These are phyloP conservation scores for Picea mariana DNA, from an alignment of 83 land plant genomes.

Conservation along the genomic window DNA sequence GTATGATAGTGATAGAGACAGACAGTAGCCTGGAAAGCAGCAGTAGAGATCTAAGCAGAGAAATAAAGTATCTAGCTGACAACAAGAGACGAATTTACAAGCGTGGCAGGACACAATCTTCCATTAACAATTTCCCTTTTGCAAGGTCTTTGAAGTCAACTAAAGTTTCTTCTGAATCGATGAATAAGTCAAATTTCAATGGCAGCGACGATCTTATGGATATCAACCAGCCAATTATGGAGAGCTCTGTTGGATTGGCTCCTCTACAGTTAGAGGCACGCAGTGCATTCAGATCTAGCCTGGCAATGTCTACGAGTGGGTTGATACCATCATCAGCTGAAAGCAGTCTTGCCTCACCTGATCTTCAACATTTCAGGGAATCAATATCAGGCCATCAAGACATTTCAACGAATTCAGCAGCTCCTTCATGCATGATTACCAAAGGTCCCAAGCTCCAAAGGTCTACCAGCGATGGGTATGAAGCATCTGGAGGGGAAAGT, in stretches of 20 bases:
- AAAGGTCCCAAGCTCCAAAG: slow-evolving; percentile 41
- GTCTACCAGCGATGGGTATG: slow-evolving; percentile 89
- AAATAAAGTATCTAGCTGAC: slow-evolving; percentile 25
- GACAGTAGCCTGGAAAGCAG: slow-evolving; percentile 60
- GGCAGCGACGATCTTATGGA: not conserved
- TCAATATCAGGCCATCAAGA: slow-evolving; percentile 58
- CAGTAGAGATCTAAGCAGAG: slow-evolving; percentile 33
- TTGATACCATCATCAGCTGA: slow-evolving; percentile 62
- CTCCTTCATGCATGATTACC: not conserved
- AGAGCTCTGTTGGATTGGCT: slow-evolving; percentile 38
- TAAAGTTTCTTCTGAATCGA: slow-evolving; percentile 11
- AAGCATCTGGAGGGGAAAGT: slow-evolving; percentile 88
- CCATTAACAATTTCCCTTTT: slow-evolving; percentile 6
- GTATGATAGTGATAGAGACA: slow-evolving; percentile 36
- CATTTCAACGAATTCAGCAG: slow-evolving; percentile 9
- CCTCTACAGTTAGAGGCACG: slow-evolving; percentile 69
- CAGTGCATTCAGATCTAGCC: slow-evolving; percentile 60
- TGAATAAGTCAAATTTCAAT: not conserved
- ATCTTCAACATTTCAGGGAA: slow-evolving; percentile 51
- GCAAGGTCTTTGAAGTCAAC: slow-evolving; percentile 6
- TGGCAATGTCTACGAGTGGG: slow-evolving; percentile 41
- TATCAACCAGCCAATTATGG: slow-evolving; percentile 9
- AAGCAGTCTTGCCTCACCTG: slow-evolving; percentile 76
- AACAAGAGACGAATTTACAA: slow-evolving; percentile 38
- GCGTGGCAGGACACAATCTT: slow-evolving; percentile 22